Evolutionary conservation across 305 asterid genomes (phyloP), one percentile per base, ranked within the genome.

Genomic region (Striga hermonthica): DNA sequence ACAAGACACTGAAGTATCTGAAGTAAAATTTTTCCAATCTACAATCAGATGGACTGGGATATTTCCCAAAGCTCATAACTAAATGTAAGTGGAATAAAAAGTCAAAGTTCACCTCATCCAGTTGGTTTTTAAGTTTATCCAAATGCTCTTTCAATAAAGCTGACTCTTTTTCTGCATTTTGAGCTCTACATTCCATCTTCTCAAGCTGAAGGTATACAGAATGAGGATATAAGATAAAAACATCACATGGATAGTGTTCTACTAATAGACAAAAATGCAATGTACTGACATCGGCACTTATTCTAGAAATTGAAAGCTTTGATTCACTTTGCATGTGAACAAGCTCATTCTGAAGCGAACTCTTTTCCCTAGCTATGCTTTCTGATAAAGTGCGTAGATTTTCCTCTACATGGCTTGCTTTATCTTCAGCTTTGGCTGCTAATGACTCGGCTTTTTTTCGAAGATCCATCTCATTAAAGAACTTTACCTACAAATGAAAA

Each of bases 141-240:
- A 85, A 57, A 80, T 88, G 95, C 67, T 77, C 81, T 74, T 77
- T 82, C 79, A 93, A 72, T 56, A 83, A 61, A 61, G 66, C 77
- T 0, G 97, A 82, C 85, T 88, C 97, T 65, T 82, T 75, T 80
- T 93, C 95, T 9, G 99, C 90, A 82, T 77, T 85, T 72, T 71
- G 74, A 74, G 97, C 99, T 77, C 90, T 85, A 61, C 76, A 79
- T 75, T 83, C 95, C 90, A 85, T 85, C 84, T 70, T 88, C 83
- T 93, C 96, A 64, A 93, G 91, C 96, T 90, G 80, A 64, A 64
- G 15, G 64, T 58, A 75, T 54, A 74, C 10, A 69, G 38, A 39
- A 47, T 40, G 55, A 64, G 73, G 65, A 61, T 66, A 63, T 70
- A 16, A 67, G 61, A 69, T 28, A 54, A 45, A 43, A 67, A 60